phyloP scores from a whole-genome alignment of 257 asterid genomes.

The Petunia axillaris region DNA sequence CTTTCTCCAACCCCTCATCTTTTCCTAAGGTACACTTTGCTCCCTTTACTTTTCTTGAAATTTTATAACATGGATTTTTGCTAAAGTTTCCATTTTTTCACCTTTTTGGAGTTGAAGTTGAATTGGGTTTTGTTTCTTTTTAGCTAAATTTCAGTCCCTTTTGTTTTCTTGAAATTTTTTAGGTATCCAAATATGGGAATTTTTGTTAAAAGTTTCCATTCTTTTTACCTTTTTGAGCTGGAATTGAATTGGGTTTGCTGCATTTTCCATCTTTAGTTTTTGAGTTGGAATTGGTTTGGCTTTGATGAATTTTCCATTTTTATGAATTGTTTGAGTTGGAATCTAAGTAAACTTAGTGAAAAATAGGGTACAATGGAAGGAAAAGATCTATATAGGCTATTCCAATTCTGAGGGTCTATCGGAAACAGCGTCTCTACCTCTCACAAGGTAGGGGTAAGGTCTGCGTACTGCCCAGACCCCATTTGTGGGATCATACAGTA shows the following conservation, averaged over 20 bases:
- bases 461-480: no score
- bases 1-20: conserved; percentile 31
- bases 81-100: background rate
- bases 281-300: background rate
- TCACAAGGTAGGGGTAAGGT: no score
- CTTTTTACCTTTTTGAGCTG: background rate
- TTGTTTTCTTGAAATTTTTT: background rate
- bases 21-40: conserved; percentile 56
- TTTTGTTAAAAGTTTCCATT: conserved; percentile 2
- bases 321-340: no score
- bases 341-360: no score
- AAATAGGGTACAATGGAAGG: no score
- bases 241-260: background rate
- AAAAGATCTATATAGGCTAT: no score
- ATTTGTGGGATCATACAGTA: no score
- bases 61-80: background rate
- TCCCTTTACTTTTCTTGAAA: background rate
- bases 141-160: background rate
- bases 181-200: background rate
- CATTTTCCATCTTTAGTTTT: no score
- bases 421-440: no score
- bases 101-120: background rate
- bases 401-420: no score
- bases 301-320: background rate
- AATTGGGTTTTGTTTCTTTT: background rate